Evolutionary conservation across 176 grass and related monocot genomes (phyloP).

Genomic region (Cenchrus purpureus): DNA sequence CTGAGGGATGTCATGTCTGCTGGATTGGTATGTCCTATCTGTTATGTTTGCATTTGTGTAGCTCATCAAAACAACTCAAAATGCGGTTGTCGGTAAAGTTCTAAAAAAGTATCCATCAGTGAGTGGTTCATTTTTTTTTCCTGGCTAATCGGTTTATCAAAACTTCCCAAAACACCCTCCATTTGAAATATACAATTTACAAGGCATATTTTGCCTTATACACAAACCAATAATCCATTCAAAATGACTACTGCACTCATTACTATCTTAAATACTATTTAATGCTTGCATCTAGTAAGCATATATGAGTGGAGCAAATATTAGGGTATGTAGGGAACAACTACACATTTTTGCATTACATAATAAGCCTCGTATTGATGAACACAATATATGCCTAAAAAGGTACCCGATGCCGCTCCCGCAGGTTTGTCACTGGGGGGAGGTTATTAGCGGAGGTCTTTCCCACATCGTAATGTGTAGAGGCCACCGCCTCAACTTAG

Average conservation of each 20-base stretch:
- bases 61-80: constrained; percentile 28
- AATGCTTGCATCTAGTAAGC: neutral
- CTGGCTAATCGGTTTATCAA: constrained; percentile 17
- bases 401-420: no score
- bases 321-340: neutral
- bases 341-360: neutral
- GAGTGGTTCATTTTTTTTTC: no score
- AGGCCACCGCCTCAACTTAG: no score
- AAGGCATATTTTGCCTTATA: neutral
- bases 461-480: no score
- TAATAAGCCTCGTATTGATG: neutral
- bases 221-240: neutral
- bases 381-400: neutral
- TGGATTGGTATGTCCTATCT: constrained; percentile 73
- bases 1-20: constrained; percentile 88
- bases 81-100: neutral
- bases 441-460: no score
- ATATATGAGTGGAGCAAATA: neutral
- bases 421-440: no score
- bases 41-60: constrained; percentile 29
- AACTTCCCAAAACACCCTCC: neutral
- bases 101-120: no score
- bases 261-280: neutral
- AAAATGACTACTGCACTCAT: neutral
- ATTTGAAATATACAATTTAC: neutral